Base-by-base conservation (phyloP, 2,329 filamentous ascomycete genomes). In the Penicillium sp. region DNA sequence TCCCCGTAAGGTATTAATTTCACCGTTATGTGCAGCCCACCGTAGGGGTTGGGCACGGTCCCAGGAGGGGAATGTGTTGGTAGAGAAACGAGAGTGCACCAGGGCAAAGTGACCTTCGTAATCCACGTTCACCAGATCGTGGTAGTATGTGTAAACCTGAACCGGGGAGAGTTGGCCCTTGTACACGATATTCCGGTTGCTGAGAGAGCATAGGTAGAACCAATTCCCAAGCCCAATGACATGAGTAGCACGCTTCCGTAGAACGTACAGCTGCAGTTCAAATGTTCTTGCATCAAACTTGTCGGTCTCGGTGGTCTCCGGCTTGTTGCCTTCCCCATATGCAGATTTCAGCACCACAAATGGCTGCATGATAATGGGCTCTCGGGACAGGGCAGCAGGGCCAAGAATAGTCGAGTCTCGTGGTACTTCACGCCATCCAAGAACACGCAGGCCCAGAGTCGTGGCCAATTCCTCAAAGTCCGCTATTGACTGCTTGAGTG, bases 151-250 rank as follows among this genome's bases (percentile, higher is more conserved):
- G 78, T 97, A 97, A 48, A 97, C 93, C 79, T 97, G 93, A 29
- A 93, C 85, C 23, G 93, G 93, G 41, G 93, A 89, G 62, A 97
- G 81, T 74, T 97, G 94, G 61, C 93, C 93, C 83, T 97, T 97
- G 84, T 97, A 97, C 57, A 97, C 90, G 77, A 97, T 97, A 79
- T 97, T 97, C 78, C 92, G 92, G 85, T 96, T 97, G 75, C 87
- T 94, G 63, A 97, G 79, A 46, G 91, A 96, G 82, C 93, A 97
- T 55, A 97, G 82, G 75, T 97, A 97, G 81, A 97, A 97, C 93
- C 93, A 97, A 76, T 97, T 97, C 76, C 95, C 91, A 53, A 97
- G 83, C 56, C 93, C 92, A 71, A 97, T 94, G 67, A 91, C 89
- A 79, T 97, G 91, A 44, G 92, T 96, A 50, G 92, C 89, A 68